Conservation (phyloP, 2,329 filamentous ascomycete species). For the Beauveria sp. region DNA sequence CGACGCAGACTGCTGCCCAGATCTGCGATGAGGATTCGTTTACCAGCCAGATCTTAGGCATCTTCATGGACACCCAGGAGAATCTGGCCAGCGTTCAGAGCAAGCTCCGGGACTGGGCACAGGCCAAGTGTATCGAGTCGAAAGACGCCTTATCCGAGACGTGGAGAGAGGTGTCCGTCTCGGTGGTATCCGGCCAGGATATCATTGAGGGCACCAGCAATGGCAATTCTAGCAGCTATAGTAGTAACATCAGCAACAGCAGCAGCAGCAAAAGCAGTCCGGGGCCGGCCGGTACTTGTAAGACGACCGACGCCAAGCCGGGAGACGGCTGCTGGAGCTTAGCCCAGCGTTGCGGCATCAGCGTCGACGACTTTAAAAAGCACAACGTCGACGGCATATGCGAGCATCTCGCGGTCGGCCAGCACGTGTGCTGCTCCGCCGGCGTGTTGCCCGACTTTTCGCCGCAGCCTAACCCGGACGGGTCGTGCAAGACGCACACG, state of each 20-base stretch:
- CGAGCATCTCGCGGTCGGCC: neutral
- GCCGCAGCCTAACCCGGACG: conserved; percentile 1
- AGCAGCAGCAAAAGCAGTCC: too few relatives aligned
- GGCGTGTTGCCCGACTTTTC: neutral
- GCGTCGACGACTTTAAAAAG: neutral
- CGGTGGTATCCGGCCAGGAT: neutral
- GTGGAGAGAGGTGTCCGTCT: neutral
- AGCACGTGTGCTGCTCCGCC: conserved; percentile 2
- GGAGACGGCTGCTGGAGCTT: neutral
- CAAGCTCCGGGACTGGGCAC: neutral
- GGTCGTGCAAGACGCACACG: neutral
- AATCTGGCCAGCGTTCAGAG: neutral
- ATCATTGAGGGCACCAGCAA: neutral
- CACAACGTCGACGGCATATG: neutral
- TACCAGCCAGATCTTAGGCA: neutral
- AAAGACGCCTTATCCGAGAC: neutral
- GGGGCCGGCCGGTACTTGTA: neutral
- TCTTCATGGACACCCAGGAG: neutral
- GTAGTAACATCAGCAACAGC: neutral
- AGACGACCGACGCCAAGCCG: neutral
- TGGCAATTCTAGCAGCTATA: neutral
- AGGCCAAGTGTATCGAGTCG: neutral
- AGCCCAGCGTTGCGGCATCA: neutral
- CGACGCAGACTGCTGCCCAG: neutral
- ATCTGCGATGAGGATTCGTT: neutral